Evolutionary conservation across 1,284 basidiomycete genomes (phyloP).

Genomic region (Pyrrhoderma noxium): DNA sequence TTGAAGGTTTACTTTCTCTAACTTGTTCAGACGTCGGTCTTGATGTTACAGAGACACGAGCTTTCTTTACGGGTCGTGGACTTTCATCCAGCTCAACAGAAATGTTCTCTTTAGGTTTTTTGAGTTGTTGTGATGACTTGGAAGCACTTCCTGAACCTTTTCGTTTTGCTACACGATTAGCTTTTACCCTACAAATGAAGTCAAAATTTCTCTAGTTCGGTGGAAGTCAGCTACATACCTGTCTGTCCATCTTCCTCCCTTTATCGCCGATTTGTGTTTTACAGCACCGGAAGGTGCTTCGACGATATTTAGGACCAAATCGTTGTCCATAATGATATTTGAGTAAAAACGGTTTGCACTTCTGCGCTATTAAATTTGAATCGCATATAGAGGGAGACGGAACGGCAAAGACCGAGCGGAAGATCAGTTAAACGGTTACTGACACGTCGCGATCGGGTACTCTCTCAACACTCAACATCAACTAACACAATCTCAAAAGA

Average conservation of each 20-base stretch:
- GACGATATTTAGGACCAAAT: constrained; percentile 60
- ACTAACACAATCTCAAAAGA: background rate
- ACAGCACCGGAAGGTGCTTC: constrained; percentile 29
- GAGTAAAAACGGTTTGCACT: background rate
- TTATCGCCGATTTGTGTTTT: constrained; percentile 28
- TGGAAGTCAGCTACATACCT: constrained; percentile 40
- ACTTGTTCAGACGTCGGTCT: constrained; percentile 19
- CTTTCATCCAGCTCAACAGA: constrained; percentile 11
- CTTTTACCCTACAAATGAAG: constrained; percentile 47
- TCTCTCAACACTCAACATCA: constrained; percentile 6
- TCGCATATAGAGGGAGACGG: background rate
- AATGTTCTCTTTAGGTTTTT: background rate
- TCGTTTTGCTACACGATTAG: constrained; percentile 59
- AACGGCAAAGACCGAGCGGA: background rate
- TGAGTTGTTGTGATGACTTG: constrained; percentile 1
- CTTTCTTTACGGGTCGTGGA: constrained; percentile 28
- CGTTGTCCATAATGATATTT: constrained; percentile 52
- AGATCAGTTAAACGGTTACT: constrained; percentile 6
- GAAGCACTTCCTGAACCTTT: constrained; percentile 28
- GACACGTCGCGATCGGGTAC: constrained; percentile 16
- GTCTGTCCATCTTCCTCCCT: constrained; percentile 80
- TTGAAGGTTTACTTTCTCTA: background rate
- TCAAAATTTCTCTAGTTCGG: constrained; percentile 16
- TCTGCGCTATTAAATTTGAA: background rate
- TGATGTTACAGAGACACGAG: constrained; percentile 33